These are phyloP conservation scores for Candolleomyces eurysporus DNA, from an alignment of 768 basidiomycete species.

Conservation along the genomic window DNA sequence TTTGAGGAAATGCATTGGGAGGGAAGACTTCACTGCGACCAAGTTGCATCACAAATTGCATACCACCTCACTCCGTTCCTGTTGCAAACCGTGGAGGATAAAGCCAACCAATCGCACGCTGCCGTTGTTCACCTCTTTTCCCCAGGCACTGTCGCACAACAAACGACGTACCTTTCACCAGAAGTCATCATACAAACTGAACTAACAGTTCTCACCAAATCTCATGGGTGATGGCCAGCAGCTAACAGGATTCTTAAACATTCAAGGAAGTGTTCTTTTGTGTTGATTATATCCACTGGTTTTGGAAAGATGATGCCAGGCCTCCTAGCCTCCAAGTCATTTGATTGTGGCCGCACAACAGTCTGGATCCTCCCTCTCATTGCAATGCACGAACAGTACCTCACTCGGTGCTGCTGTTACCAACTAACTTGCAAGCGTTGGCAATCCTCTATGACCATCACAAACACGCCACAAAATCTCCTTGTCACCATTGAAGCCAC, in stretches of 20 bases:
- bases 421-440: not conserved
- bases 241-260: not conserved
- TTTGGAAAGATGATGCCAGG: slow-evolving; percentile 14
- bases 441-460: not conserved
- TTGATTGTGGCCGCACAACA: slow-evolving; percentile 13
- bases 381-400: slow-evolving; percentile 17
- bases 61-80: not conserved
- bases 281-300: slow-evolving; percentile 12
- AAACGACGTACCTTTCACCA: not conserved
- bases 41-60: not conserved
- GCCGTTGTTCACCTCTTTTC: not conserved
- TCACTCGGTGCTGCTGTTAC: not conserved
- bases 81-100: not conserved
- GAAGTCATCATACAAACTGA: not conserved
- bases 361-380: slow-evolving; percentile 14
- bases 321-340: slow-evolving; percentile 7
- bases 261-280: slow-evolving; percentile 3
- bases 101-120: not conserved
- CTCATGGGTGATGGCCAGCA: not conserved
- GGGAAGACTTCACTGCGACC: not conserved
- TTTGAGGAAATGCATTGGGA: too few species aligned
- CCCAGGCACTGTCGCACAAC: not conserved
- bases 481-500: slow-evolving; percentile 10
- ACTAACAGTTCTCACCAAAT: not conserved
- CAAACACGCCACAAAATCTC: not conserved